These are phyloP conservation scores for Magnaporthiopsis rhizophila DNA, from an alignment of 2,329 filamentous ascomycete species.

Conservation along the genomic window DNA sequence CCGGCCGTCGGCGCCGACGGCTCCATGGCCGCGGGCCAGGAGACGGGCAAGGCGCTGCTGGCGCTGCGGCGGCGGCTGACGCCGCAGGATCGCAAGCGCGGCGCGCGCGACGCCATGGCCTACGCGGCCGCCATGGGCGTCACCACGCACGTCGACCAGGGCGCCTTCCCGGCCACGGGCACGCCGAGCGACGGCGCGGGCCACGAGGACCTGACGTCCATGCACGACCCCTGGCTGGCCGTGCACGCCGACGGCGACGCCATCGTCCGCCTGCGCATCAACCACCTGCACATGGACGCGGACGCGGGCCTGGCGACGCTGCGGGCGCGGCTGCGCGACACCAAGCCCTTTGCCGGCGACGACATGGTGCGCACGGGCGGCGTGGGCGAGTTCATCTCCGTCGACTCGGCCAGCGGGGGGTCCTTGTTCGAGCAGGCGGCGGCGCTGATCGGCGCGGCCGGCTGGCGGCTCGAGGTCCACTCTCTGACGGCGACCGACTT, in stretches of 20 bases:
- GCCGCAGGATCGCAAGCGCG: slow-evolving; percentile 16
- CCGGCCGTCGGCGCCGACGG: slow-evolving; percentile 14
- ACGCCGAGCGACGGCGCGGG: slow-evolving; percentile 18
- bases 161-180: slow-evolving; percentile 18
- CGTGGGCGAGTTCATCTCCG: slow-evolving; percentile 20
- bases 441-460: slow-evolving; percentile 14
- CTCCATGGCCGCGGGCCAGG: slow-evolving; percentile 15
- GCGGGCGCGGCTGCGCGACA: slow-evolving; percentile 17
- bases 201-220: slow-evolving; percentile 18
- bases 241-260: slow-evolving; percentile 15
- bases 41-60: slow-evolving; percentile 19
- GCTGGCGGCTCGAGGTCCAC: slow-evolving; percentile 22
- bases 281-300: slow-evolving; percentile 20
- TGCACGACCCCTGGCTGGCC: slow-evolving; percentile 20
- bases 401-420: slow-evolving; percentile 17
- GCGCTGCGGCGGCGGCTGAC: slow-evolving; percentile 16
- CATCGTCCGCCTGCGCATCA: slow-evolving; percentile 18
- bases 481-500: slow-evolving; percentile 17
- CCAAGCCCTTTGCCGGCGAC: slow-evolving; percentile 20
- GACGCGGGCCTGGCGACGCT: slow-evolving; percentile 12
- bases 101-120: slow-evolving; percentile 18
- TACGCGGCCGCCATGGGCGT: slow-evolving; percentile 20
- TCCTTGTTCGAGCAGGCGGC: slow-evolving; percentile 19
- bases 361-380: slow-evolving; percentile 21
- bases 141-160: slow-evolving; percentile 22